Conservation (phyloP, 768 basidiomycete genomes). For the Boletus vermiculosoides region DNA sequence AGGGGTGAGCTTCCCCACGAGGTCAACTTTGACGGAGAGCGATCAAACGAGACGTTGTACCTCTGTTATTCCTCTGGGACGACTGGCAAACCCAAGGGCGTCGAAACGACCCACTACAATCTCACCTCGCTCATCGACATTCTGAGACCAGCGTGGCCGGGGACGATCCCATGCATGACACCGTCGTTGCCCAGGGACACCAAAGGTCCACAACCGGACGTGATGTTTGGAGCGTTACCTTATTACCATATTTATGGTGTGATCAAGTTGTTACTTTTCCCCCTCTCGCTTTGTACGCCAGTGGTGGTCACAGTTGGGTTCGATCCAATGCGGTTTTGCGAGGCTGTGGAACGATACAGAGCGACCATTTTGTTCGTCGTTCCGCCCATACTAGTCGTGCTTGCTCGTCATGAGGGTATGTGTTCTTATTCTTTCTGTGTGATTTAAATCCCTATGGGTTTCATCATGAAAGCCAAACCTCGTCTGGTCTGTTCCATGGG, state of each 20-base stretch:
- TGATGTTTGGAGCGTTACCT: constrained; percentile 63
- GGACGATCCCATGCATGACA: constrained; percentile 30
- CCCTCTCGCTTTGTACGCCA: constrained; percentile 48
- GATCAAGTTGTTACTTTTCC: constrained; percentile 61
- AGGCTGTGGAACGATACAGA: constrained; percentile 61
- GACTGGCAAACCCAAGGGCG: constrained; percentile 76
- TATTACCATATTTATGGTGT: constrained; percentile 56
- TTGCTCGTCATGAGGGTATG: constrained; percentile 68
- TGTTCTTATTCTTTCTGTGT: not conserved
- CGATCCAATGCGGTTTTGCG: constrained; percentile 67
- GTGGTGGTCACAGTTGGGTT: constrained; percentile 65
- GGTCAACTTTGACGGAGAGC: constrained; percentile 51
- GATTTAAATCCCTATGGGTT: too few relatives aligned
- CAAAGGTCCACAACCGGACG: constrained; percentile 35
- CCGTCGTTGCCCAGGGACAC: constrained; percentile 6
- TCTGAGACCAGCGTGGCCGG: constrained; percentile 44
- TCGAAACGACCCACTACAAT: constrained; percentile 69
- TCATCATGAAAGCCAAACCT: not conserved
- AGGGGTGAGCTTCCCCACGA: constrained; percentile 50
- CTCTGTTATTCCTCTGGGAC: constrained; percentile 71
- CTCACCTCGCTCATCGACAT: constrained; percentile 59
- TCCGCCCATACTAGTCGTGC: constrained; percentile 79
- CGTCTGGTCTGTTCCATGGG: not conserved
- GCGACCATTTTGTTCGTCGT: constrained; percentile 61
- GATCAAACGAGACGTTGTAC: constrained; percentile 57